Evolutionary conservation across 768 basidiomycete species (phyloP), one percentile per base, ranked within the genome.

Genomic region (Tylopilus vinaceipallidus): DNA sequence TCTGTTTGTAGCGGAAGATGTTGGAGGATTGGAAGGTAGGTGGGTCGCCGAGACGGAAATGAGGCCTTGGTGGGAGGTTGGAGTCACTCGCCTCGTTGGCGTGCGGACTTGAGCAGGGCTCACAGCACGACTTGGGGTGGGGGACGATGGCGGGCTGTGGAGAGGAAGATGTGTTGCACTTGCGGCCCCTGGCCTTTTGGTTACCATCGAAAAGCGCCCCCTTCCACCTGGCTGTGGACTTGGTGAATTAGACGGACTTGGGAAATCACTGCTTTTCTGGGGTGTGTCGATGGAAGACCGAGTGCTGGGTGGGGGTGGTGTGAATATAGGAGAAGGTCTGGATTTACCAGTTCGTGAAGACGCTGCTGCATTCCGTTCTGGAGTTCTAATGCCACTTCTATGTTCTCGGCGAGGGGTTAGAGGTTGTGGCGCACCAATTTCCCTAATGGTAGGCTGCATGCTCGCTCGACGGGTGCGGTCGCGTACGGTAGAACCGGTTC

Each of bases 41-140:
- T 79, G 76, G 2, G 80, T 75, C 3, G 78, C 65, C 4, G 83
- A 82, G 6, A 74, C 57, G 2, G 83, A 80, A 6, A 72, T 62
- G 17, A 76, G 58, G 24, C 75, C 73, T 50, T 76, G 74, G 44
- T 55, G 43, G 23, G 69, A 71, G 10, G 69, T 67, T 33, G 74
- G 74, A 24, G 75, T 74, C 13, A 72, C 67, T 42, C 75, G 72
- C 45, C 67, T 67, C 29, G 53, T 62, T 38, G 74, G 71, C 1
- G 78, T 71, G 22, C 76, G 74, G 37, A 75, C 62, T 19, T 70
- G 75, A 24, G 72, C 64, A 17, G 77, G 76, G 51, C 76, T 80
- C 10, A 62, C 58, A 33, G 69, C 53, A 63, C 70, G 58, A 53
- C 70, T 57, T 58, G 72, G 57, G 35, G 63, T 68, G n/a, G 77